Conservation (phyloP, 2,329 filamentous ascomycete genomes). For the Colletotrichum limetticola region DNA sequence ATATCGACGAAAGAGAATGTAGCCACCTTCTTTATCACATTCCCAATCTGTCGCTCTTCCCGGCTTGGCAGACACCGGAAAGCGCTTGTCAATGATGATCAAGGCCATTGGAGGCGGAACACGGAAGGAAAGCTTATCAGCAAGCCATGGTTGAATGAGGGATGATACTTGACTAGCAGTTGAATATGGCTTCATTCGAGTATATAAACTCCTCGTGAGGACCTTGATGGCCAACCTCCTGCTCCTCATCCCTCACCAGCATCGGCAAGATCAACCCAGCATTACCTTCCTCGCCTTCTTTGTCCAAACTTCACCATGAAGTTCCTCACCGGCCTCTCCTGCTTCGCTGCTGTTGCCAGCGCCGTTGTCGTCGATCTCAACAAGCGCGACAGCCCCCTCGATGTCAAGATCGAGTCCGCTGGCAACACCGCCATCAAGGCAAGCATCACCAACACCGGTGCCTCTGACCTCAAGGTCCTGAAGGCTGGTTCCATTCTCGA, state of each 20-base stretch:
- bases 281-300: not conserved
- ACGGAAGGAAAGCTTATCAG: too few relatives aligned
- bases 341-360: conserved; percentile 48
- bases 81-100: not conserved
- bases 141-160: not conserved
- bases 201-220: conserved; percentile 9
- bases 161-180: not conserved
- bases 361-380: conserved; percentile 46
- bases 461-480: conserved; percentile 59
- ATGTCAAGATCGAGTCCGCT: conserved; percentile 57
- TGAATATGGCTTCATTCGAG: not conserved
- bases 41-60: conserved; percentile 9
- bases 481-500: conserved; percentile 66
- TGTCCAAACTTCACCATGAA: conserved; percentile 47
- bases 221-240: conserved; percentile 5
- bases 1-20: not conserved
- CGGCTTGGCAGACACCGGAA: conserved; percentile 8
- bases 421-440: conserved; percentile 66
- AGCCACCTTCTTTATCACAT: not conserved
- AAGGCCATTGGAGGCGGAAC: not conserved
- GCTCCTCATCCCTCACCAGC: conserved; percentile 12
- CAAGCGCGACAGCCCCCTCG: conserved; percentile 53
- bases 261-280: conserved; percentile 4
- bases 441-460: conserved; percentile 63
- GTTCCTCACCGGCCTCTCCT: conserved; percentile 47